Conservation (phyloP, 1,284 basidiomycete genomes). For the Leccinum fuscescens region DNA sequence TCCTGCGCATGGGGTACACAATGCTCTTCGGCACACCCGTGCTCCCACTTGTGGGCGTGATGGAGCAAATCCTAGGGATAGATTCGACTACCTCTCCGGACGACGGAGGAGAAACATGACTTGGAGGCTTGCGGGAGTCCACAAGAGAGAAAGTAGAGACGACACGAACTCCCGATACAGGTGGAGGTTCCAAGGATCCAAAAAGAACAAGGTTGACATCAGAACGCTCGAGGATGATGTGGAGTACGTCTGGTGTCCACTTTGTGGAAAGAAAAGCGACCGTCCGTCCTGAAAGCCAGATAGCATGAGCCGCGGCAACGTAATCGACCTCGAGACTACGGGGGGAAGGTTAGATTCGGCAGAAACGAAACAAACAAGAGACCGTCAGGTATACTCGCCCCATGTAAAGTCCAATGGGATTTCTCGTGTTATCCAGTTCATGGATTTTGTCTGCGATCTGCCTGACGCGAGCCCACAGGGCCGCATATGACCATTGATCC, state of each 20-base stretch:
- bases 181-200: slow-evolving; percentile 16
- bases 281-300: slow-evolving; percentile 31
- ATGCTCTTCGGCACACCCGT: slow-evolving; percentile 34
- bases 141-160: slow-evolving; percentile 23
- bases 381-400: slow-evolving; percentile 8
- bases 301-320: slow-evolving; percentile 29
- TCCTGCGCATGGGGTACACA: slow-evolving; percentile 30
- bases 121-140: slow-evolving; percentile 9
- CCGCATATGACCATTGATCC: slow-evolving; percentile 30
- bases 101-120: slow-evolving; percentile 14
- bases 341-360: background rate
- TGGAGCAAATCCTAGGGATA: slow-evolving; percentile 27
- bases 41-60: slow-evolving; percentile 31
- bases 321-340: slow-evolving; percentile 30
- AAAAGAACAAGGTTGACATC: slow-evolving; percentile 23
- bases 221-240: slow-evolving; percentile 22
- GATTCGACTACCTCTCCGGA: slow-evolving; percentile 14
- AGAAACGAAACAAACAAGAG: background rate
- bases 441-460: slow-evolving; percentile 24
- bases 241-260: slow-evolving; percentile 27
- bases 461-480: slow-evolving; percentile 28
- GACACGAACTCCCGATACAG: slow-evolving; percentile 9
- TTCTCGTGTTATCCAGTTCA: slow-evolving; percentile 21
- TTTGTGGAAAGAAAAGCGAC: slow-evolving; percentile 27
- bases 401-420: slow-evolving; percentile 28